phyloP scores from a whole-genome alignment of 2,329 filamentous ascomycete genomes.

The Aspergillus pseudoglaucus region DNA sequence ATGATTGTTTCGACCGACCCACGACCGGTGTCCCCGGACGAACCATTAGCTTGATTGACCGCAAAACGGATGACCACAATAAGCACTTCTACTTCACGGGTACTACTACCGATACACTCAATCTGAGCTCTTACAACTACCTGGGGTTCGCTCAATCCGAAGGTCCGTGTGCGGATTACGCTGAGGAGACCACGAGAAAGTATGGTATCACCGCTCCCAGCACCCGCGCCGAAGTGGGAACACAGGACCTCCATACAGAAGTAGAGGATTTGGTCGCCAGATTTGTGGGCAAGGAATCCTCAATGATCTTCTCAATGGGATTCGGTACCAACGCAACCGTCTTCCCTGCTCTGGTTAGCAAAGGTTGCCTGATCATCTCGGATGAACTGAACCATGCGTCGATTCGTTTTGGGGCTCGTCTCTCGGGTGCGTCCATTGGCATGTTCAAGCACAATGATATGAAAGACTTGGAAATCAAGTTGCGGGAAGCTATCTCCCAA shows the following conservation, averaged over 20 bases:
- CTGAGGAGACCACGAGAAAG: constrained; percentile 76
- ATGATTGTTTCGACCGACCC: constrained; percentile 91
- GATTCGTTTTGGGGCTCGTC: constrained; percentile 87
- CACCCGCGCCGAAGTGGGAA: constrained; percentile 75
- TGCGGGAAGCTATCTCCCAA: constrained; percentile 90
- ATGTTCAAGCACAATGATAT: constrained; percentile 99
- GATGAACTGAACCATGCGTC: constrained; percentile 98
- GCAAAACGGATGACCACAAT: constrained; percentile 87
- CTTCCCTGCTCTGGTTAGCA: constrained; percentile 86
- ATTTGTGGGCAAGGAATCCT: constrained; percentile 88
- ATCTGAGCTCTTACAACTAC: constrained; percentile 99
- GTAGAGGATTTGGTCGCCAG: constrained; percentile 83
- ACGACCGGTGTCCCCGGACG: constrained; percentile 90
- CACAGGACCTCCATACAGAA: constrained; percentile 77
- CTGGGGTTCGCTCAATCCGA: constrained; percentile 97
- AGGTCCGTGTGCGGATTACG: constrained; percentile 88
- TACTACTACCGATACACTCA: constrained; percentile 87
- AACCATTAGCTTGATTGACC: constrained; percentile 87
- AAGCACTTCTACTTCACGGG: constrained; percentile 82
- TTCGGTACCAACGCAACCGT: constrained; percentile 92
- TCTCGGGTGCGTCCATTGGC: constrained; percentile 88
- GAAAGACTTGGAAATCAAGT: constrained; percentile 71
- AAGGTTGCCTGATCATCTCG: constrained; percentile 89
- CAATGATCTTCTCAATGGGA: constrained; percentile 98
- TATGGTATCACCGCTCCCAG: constrained; percentile 80